These are phyloP conservation scores for Cladosporium oxysporum DNA, from an alignment of 2,329 filamentous ascomycete genomes.

Conservation along the genomic window DNA sequence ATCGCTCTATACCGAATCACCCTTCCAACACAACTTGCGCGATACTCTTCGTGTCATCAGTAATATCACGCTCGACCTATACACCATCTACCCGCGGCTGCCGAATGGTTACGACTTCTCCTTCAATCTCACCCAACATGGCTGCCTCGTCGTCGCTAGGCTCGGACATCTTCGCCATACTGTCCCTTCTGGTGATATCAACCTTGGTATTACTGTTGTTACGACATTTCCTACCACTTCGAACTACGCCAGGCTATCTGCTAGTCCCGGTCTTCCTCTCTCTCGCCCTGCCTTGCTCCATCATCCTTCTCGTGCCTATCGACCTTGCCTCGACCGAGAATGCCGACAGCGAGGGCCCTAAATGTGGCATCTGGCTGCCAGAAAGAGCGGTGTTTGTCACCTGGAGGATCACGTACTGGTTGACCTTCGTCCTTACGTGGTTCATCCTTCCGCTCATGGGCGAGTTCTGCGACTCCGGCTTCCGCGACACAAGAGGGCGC, in stretches of 20 bases:
- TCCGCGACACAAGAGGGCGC: slow-evolving; percentile 79
- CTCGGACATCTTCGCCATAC: slow-evolving; percentile 74
- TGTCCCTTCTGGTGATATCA: slow-evolving; percentile 73
- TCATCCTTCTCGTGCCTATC: slow-evolving; percentile 89
- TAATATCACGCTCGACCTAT: background rate
- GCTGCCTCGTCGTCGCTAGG: slow-evolving; percentile 64
- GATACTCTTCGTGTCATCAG: background rate
- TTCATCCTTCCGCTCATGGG: slow-evolving; percentile 90
- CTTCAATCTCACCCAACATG: slow-evolving; percentile 29
- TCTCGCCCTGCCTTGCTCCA: slow-evolving; percentile 87
- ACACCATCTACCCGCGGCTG: background rate
- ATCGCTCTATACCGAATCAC: background rate
- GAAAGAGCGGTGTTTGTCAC: slow-evolving; percentile 75
- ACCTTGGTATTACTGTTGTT: slow-evolving; percentile 78
- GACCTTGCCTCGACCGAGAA: slow-evolving; percentile 82
- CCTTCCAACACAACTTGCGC: background rate
- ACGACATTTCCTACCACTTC: slow-evolving; percentile 85
- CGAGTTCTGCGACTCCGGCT: slow-evolving; percentile 93
- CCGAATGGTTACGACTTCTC: slow-evolving; percentile 15
- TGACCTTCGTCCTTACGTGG: slow-evolving; percentile 95
- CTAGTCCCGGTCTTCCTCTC: slow-evolving; percentile 92
- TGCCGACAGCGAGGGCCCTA: slow-evolving; percentile 40
- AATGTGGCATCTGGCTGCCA: slow-evolving; percentile 84
- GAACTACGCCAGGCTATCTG: slow-evolving; percentile 86
- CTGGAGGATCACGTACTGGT: slow-evolving; percentile 96